phyloP scores from a whole-genome alignment of 2,329 filamentous ascomycete species.

The Pleurostoma richardsiae region DNA sequence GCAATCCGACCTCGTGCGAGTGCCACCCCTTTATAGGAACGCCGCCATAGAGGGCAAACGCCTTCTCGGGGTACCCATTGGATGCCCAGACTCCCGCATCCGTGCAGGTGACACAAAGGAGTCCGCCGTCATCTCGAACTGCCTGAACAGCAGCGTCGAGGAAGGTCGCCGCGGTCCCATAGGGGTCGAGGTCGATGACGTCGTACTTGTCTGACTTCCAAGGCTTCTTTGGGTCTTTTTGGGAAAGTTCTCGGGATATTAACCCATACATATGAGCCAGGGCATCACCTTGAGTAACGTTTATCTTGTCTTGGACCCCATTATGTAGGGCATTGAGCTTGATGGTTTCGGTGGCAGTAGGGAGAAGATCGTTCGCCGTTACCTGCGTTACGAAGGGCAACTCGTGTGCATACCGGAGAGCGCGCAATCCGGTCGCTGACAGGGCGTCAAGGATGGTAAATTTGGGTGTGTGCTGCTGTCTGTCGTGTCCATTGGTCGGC shows the following conservation, averaged over 20 bases:
- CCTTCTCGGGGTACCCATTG: slow-evolving; percentile 89
- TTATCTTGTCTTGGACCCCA: slow-evolving; percentile 64
- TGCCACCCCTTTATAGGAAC: slow-evolving; percentile 78
- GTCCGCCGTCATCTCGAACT: slow-evolving; percentile 75
- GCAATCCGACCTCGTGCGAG: slow-evolving; percentile 84
- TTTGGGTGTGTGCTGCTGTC: slow-evolving; percentile 25
- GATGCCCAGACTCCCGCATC: slow-evolving; percentile 95
- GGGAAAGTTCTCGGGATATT: slow-evolving; percentile 48
- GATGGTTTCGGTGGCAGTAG: slow-evolving; percentile 74
- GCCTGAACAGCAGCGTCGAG: slow-evolving; percentile 86
- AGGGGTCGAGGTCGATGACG: slow-evolving; percentile 94
- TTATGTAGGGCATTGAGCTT: slow-evolving; percentile 83
- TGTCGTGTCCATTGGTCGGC: background rate
- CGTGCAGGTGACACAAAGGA: slow-evolving; percentile 93
- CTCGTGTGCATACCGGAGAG: slow-evolving; percentile 86
- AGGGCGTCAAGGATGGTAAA: slow-evolving; percentile 93
- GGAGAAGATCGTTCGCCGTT: slow-evolving; percentile 85
- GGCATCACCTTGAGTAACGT: slow-evolving; percentile 74
- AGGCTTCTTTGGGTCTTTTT: slow-evolving; percentile 27
- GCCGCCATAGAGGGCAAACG: slow-evolving; percentile 89
- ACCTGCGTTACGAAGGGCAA: slow-evolving; percentile 78
- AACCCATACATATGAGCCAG: slow-evolving; percentile 84
- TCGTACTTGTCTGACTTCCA: slow-evolving; percentile 59
- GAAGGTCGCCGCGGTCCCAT: slow-evolving; percentile 89
- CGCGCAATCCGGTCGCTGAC: slow-evolving; percentile 87